Evolutionary conservation across 2,329 filamentous ascomycete genomes (phyloP).

Genomic region (Hypoxylon sp.): DNA sequence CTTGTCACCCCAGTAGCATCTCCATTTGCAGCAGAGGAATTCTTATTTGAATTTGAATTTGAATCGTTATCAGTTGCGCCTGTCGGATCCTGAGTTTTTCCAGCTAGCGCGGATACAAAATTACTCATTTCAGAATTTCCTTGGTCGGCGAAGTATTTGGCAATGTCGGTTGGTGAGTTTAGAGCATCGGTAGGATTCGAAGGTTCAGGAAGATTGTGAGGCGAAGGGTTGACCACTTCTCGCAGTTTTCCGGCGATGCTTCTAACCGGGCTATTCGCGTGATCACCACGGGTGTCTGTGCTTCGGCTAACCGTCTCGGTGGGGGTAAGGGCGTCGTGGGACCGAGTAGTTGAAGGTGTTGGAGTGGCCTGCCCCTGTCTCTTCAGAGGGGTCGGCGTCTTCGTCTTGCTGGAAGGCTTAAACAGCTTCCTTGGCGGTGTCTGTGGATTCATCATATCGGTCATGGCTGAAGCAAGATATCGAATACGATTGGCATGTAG

Average conservation of each 20-base stretch:
- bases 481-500: slow-evolving; percentile 37
- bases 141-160: slow-evolving; percentile 42
- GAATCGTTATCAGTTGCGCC: slow-evolving; percentile 10
- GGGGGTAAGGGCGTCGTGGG: slow-evolving; percentile 37
- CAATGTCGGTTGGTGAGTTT: slow-evolving; percentile 39
- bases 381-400: slow-evolving; percentile 43
- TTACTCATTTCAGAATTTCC: slow-evolving; percentile 44
- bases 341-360: slow-evolving; percentile 24
- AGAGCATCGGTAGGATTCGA: slow-evolving; percentile 26
- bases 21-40: too few species aligned
- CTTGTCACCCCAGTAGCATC: not conserved
- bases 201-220: slow-evolving; percentile 9
- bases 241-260: slow-evolving; percentile 19
- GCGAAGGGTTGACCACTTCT: slow-evolving; percentile 13
- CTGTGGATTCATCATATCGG: slow-evolving; percentile 41
- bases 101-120: slow-evolving; percentile 41
- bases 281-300: slow-evolving; percentile 26
- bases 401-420: slow-evolving; percentile 46
- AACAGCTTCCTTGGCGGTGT: slow-evolving; percentile 47
- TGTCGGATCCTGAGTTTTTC: slow-evolving; percentile 17
- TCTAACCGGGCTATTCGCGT: slow-evolving; percentile 3
- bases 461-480: slow-evolving; percentile 36
- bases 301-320: slow-evolving; percentile 40
- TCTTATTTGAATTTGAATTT: slow-evolving; percentile 17
- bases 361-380: slow-evolving; percentile 30